A percentile compares a stretch with the other conserved stretches of the same genome.
phyloP scores from a whole-genome alignment of 2,329 filamentous ascomycete genomes.

The Colletotrichum chrysophilum region DNA sequence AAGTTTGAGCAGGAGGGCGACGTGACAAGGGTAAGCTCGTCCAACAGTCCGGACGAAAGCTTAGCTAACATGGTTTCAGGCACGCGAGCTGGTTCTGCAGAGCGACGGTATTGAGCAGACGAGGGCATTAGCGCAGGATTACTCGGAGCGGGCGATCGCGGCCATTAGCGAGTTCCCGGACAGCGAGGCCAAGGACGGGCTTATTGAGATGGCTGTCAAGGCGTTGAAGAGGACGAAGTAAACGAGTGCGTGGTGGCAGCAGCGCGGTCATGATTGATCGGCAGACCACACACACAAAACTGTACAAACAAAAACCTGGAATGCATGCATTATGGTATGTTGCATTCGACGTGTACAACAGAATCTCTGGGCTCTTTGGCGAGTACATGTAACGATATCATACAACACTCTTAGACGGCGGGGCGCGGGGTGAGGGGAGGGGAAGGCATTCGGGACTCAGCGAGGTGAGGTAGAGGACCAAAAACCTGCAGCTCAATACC shows the following conservation, averaged over 20 bases:
- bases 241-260: not conserved
- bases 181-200: conserved; percentile 91
- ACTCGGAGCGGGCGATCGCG: conserved; percentile 83
- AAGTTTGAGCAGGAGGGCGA: conserved; percentile 88
- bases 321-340: conserved; percentile 17
- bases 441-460: not conserved
- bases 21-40: conserved; percentile 72
- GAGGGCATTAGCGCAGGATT: conserved; percentile 86
- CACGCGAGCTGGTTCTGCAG: conserved; percentile 80
- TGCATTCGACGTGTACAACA: conserved; percentile 21
- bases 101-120: conserved; percentile 94
- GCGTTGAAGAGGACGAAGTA: conserved; percentile 89
- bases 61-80: conserved; percentile 56
- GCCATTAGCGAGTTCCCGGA: conserved; percentile 87
- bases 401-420: conserved; percentile 18
- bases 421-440: not conserved
- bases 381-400: conserved; percentile 24
- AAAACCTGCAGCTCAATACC: conserved; percentile 15
- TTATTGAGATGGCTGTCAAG: conserved; percentile 94
- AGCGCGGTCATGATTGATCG: not conserved
- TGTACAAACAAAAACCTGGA: conserved; percentile 13
- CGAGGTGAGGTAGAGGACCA: not conserved
- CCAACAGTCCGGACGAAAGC: not conserved
- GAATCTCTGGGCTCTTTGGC: conserved; percentile 4
- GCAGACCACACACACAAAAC: not conserved